Conservation (phyloP, 1,284 basidiomycete species). For the Schizophyllum amplum region DNA sequence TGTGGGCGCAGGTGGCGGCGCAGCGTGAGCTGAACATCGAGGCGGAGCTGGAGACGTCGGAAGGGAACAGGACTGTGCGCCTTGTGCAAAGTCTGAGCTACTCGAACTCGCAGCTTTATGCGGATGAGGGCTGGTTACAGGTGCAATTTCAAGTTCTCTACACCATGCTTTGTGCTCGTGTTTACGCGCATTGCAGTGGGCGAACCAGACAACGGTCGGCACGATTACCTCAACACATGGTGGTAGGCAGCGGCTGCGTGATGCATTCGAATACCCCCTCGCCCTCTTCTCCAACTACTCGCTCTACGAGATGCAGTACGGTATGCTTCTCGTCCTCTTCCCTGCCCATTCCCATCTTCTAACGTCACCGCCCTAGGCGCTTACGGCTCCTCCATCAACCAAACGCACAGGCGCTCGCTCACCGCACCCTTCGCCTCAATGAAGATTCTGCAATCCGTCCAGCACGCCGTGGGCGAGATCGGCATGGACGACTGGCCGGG, state of each 20-base stretch:
- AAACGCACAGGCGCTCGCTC: constrained; percentile 26
- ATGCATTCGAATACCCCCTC: constrained; percentile 31
- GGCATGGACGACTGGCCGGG: constrained; percentile 31
- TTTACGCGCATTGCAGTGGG: constrained; percentile 18
- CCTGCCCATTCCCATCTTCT: background rate
- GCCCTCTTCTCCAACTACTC: constrained; percentile 29
- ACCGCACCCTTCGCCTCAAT: constrained; percentile 22
- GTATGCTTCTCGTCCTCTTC: constrained; percentile 22
- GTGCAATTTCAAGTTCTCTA: constrained; percentile 20
- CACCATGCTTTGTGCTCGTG: background rate
- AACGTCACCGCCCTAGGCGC: constrained; percentile 16
- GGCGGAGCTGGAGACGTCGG: constrained; percentile 37
- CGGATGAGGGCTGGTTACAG: constrained; percentile 35
- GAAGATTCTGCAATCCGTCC: constrained; percentile 22
- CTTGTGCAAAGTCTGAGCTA: constrained; percentile 39
- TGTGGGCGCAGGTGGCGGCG: constrained; percentile 38
- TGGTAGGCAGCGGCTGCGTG: constrained; percentile 22
- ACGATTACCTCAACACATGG: constrained; percentile 25
- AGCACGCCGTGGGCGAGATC: constrained; percentile 26
- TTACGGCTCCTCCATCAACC: constrained; percentile 28
- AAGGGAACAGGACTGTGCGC: constrained; percentile 34
- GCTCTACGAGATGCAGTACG: constrained; percentile 23
- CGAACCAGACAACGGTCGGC: constrained; percentile 26
- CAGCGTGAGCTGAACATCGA: constrained; percentile 35
- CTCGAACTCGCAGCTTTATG: constrained; percentile 37